Evolutionary conservation across 352 stramenopile species (phyloP).

Genomic region (Phytophthora aleatoria): DNA sequence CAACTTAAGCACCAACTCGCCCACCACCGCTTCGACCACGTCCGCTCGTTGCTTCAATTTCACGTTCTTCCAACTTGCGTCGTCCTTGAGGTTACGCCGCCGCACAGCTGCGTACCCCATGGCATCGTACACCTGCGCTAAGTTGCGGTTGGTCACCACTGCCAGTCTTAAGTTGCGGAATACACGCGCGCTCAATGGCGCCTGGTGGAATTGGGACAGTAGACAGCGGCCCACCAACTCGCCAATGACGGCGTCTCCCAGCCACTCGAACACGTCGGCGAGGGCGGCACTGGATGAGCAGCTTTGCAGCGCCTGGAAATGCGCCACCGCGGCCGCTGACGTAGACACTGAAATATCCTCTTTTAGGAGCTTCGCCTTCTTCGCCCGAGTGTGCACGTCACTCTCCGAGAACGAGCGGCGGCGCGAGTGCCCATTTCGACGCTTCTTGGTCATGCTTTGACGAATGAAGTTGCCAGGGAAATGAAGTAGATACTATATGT

Average conservation of each 20-base stretch:
- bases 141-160: constrained; percentile 75
- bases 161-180: constrained; percentile 69
- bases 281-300: constrained; percentile 13
- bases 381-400: constrained; percentile 6
- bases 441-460: constrained; percentile 26
- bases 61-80: constrained; percentile 9
- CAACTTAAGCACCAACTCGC: constrained; percentile 64
- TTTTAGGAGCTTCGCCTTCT: constrained; percentile 13
- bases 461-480: no score
- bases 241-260: constrained; percentile 77
- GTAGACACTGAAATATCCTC: not conserved
- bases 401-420: constrained; percentile 22
- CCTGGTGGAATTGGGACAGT: constrained; percentile 63
- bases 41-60: constrained; percentile 73
- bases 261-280: constrained; percentile 77
- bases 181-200: constrained; percentile 61
- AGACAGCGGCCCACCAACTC: constrained; percentile 70
- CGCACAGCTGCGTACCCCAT: constrained; percentile 56
- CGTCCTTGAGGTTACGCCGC: not conserved
- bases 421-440: constrained; percentile 10
- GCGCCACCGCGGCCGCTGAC: constrained; percentile 23
- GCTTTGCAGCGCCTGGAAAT: constrained; percentile 49
- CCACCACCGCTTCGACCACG: constrained; percentile 67
- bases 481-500: no score
- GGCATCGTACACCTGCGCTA: constrained; percentile 65